These are phyloP conservation scores for Scutellaria galericulata DNA, from an alignment of 257 asterid species.

Conservation along the genomic window DNA sequence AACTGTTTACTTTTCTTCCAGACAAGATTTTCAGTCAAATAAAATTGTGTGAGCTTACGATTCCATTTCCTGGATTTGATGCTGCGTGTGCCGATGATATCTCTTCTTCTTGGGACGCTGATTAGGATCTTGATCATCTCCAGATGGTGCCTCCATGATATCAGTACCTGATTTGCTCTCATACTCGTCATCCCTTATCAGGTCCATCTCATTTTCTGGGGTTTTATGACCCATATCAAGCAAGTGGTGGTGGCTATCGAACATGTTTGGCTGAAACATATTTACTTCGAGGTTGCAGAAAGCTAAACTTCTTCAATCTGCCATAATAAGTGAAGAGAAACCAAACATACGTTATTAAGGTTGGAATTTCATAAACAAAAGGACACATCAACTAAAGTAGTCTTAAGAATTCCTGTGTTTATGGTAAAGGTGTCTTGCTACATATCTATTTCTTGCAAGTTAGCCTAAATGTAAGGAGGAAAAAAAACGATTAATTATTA, in stretches of 20 bases:
- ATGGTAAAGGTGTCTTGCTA: no score
- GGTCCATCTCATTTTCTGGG: slow-evolving; percentile 60
- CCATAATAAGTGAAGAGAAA: background rate
- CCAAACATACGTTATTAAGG: no score
- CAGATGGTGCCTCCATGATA: slow-evolving; percentile 64
- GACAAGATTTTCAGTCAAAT: no score
- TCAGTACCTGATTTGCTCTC: slow-evolving; percentile 74
- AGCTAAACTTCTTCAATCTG: slow-evolving; percentile 33
- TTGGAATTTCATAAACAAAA: no score
- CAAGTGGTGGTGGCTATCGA: slow-evolving; percentile 63
- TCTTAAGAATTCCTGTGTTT: no score
- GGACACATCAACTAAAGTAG: no score
- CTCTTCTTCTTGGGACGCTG: slow-evolving; percentile 75
- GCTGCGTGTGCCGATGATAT: slow-evolving; percentile 78
- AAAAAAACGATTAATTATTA: no score
- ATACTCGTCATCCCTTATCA: slow-evolving; percentile 61
- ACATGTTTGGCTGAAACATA: slow-evolving; percentile 77
- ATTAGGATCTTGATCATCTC: slow-evolving; percentile 73
- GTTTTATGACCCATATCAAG: slow-evolving; percentile 63
- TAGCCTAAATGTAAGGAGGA: no score
- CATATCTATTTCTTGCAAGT: no score
- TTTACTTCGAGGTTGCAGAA: slow-evolving; percentile 7
- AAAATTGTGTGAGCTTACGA: slow-evolving; percentile 45
- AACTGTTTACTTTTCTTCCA: no score
- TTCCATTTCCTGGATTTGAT: slow-evolving; percentile 81